phyloP scores from a whole-genome alignment of 2,329 filamentous ascomycete species.

The Penicillium brevicompactum region DNA sequence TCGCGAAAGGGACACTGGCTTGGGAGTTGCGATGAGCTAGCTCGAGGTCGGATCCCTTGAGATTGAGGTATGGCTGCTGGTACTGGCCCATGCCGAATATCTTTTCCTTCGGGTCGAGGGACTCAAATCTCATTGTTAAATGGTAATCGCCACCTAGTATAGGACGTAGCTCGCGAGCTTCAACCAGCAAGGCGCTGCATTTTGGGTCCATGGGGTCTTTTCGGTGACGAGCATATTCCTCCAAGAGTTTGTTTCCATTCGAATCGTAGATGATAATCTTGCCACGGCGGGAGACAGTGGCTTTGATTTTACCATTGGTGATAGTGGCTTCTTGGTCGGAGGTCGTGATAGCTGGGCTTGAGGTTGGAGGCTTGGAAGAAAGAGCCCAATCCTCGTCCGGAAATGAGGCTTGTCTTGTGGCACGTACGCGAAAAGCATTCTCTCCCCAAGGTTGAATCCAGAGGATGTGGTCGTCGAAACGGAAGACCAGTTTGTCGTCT shows the following conservation, averaged over 20 bases:
- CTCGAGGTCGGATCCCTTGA: slow-evolving; percentile 65
- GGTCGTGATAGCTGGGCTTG: slow-evolving; percentile 17
- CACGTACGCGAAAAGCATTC: slow-evolving; percentile 41
- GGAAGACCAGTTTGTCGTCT: slow-evolving; percentile 36
- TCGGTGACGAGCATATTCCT: slow-evolving; percentile 57
- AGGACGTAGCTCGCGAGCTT: slow-evolving; percentile 61
- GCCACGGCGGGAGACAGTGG: slow-evolving; percentile 49
- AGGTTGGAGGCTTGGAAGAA: slow-evolving; percentile 19
- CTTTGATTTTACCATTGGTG: slow-evolving; percentile 53
- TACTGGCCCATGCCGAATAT: slow-evolving; percentile 73
- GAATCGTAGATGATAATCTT: slow-evolving; percentile 54
- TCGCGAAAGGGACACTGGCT: slow-evolving; percentile 64
- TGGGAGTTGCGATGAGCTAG: slow-evolving; percentile 69
- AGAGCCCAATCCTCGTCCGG: slow-evolving; percentile 43
- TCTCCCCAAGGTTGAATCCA: slow-evolving; percentile 44
- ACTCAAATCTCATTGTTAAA: slow-evolving; percentile 62
- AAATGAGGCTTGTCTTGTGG: slow-evolving; percentile 40
- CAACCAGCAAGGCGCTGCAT: slow-evolving; percentile 58
- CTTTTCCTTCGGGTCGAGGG: slow-evolving; percentile 56
- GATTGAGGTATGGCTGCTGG: slow-evolving; percentile 64
- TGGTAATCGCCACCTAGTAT: slow-evolving; percentile 58
- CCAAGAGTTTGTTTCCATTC: slow-evolving; percentile 48
- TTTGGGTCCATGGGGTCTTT: slow-evolving; percentile 58
- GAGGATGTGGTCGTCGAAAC: slow-evolving; percentile 42
- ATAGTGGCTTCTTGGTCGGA: slow-evolving; percentile 41